Base-by-base conservation (phyloP, 1,284 basidiomycete genomes). In the Porphyrellus sp. region DNA sequence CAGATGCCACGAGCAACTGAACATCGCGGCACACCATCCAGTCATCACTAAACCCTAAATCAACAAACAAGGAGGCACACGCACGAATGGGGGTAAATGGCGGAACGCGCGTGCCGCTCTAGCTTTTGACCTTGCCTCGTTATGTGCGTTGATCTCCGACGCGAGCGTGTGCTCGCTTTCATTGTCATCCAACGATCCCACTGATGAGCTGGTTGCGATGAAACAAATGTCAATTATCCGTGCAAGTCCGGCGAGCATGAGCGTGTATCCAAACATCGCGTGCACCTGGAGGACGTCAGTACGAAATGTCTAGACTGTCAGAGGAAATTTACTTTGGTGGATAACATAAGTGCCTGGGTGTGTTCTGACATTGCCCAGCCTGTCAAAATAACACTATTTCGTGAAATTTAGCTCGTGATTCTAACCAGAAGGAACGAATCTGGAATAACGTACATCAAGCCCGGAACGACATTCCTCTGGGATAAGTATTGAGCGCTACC, bases 311-410 rank as follows among this genome's bases (percentile, higher is more conserved):
- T 30, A 9, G 5, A 46, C 20, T 12, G n/a, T 35, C 20, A 23
- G 30, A 34, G 48, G 12, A 30, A 27, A 40, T 59, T 58, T 25
- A 89, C 89, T 74, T 85, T 86, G 3, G 91, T 90, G 1, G 90
- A 91, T 43, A 95, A 77, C 82, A 85, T 86, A 48, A 94, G 75
- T 9, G 81, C 83, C 73, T 98, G 95, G 2, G 82, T 82, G 61
- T 98, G 95, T 37, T 90, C 86, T 4, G 90, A 89, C 92, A 98
- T 96, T 0, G 89, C 94, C 89, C 92, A 98, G 3, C 95, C 95
- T 0, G 93, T 96, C 55, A 96, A 75, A 52, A 92, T 83, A 58
- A 95, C 86, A 54, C 89, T 93, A 58, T 41, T n/a, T n/a, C 5
- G 20, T 39, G 8, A 9, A 38, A 21, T 15, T 23, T 33, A 20